Percentiles rank a stretch among this genome's conserved stretches.
Evolutionary conservation across 164 flowering plant species (phyloP).

Genomic region (Vitis rupestris): DNA sequence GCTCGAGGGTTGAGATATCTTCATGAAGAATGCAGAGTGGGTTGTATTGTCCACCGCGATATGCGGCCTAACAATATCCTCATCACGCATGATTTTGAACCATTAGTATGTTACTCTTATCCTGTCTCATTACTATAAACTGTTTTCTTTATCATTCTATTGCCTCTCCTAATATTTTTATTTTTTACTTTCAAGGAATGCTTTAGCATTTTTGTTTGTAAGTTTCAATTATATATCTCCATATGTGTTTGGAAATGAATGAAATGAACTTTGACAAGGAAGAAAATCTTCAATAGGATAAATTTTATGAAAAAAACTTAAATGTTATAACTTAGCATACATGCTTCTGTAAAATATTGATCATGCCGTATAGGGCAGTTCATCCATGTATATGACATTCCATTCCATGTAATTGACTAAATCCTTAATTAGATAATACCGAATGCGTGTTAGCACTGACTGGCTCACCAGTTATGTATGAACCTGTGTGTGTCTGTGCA

Average conservation of each 20-base stretch:
- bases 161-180: not conserved
- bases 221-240: not conserved
- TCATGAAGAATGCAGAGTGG: conserved; percentile 97
- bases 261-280: not conserved
- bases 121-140: not conserved
- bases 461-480: no score
- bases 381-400: no score
- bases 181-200: not conserved
- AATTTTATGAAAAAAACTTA: no score
- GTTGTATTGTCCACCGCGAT: conserved; percentile 94
- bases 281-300: no score
- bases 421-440: no score
- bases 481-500: no score
- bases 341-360: no score
- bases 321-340: no score
- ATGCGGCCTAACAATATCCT: conserved; percentile 97
- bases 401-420: no score
- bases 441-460: no score
- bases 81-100: conserved; percentile 95
- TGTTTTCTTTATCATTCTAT: not conserved
- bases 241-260: not conserved
- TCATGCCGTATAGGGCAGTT: no score
- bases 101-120: conserved; percentile 49
- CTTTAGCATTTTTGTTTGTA: not conserved
- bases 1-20: conserved; percentile 95